Percentiles rank a stretch among this genome's conserved stretches.
These are phyloP conservation scores for Amphirosellinia nigrospora DNA, from an alignment of 495 filamentous ascomycete species.

Conservation along the genomic window DNA sequence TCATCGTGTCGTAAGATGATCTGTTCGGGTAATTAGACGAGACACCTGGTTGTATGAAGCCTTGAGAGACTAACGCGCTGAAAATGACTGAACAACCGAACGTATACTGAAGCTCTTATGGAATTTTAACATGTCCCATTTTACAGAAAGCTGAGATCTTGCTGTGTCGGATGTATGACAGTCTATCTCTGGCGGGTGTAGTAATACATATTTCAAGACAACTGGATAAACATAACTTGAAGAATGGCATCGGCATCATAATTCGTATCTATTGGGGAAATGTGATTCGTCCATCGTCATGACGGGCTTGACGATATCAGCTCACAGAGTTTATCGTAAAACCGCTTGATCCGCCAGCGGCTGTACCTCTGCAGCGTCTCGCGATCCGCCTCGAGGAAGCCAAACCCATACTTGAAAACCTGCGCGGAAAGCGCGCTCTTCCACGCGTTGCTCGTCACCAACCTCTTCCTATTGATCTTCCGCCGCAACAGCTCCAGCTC, in stretches of 20 bases:
- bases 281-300: too few relatives aligned
- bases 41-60: too few relatives aligned
- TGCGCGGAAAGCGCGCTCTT: neutral
- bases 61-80: too few relatives aligned
- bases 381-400: conserved; percentile 3
- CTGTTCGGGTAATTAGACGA: too few relatives aligned
- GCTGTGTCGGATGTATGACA: neutral
- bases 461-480: neutral
- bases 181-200: neutral
- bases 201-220: neutral
- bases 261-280: too few relatives aligned
- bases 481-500: neutral
- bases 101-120: too few relatives aligned
- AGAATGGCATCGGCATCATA: too few relatives aligned
- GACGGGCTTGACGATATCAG: neutral
- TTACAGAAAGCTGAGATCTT: neutral
- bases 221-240: too few relatives aligned
- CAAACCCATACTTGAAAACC: conserved; percentile 5
- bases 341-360: conserved; percentile 3
- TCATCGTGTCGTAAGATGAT: neutral
- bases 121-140: neutral
- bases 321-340: conserved; percentile 6
- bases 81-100: too few relatives aligned
- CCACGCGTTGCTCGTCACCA: conserved; percentile 1
- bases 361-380: conserved; percentile 4